Evolutionary conservation across 331 rosid genomes (phyloP).

Genomic region (Malus hybrid): DNA sequence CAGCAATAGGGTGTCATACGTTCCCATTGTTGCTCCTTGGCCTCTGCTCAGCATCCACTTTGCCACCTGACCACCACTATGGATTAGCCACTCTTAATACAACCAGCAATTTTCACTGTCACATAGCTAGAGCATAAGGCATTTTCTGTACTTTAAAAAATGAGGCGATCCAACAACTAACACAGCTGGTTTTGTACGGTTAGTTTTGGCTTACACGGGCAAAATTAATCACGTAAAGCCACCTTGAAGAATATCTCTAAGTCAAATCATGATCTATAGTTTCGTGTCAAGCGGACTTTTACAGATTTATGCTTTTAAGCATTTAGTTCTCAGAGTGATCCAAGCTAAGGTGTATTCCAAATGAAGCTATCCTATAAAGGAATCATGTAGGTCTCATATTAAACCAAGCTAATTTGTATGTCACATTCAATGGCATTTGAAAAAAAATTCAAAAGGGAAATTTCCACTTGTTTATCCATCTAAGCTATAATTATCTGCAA

Average conservation of each 20-base stretch:
- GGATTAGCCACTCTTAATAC: conserved; percentile 4
- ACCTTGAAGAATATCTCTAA: background rate
- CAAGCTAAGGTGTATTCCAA: background rate
- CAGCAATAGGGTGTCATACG: conserved; percentile 77
- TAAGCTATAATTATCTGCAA: background rate
- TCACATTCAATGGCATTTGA: background rate
- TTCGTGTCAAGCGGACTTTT: background rate
- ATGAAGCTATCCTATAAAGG: background rate
- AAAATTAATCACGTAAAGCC: background rate
- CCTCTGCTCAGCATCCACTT: conserved; percentile 99
- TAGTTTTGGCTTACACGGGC: background rate
- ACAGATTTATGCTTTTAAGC: background rate
- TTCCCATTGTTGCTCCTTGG: conserved; percentile 90
- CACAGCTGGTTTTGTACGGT: background rate
- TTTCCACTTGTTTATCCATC: background rate
- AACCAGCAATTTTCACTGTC: background rate
- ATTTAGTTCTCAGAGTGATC: background rate
- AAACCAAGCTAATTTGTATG: background rate
- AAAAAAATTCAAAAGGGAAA: background rate
- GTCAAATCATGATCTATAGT: too few relatives aligned
- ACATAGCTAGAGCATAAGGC: background rate
- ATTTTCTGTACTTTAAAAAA: background rate
- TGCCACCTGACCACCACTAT: conserved; percentile 51
- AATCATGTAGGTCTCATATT: background rate
- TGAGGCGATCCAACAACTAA: background rate